These are phyloP conservation scores for Actinomortierella ambigua DNA, from an alignment of 371 early-diverging fungal species.

Conservation along the genomic window DNA sequence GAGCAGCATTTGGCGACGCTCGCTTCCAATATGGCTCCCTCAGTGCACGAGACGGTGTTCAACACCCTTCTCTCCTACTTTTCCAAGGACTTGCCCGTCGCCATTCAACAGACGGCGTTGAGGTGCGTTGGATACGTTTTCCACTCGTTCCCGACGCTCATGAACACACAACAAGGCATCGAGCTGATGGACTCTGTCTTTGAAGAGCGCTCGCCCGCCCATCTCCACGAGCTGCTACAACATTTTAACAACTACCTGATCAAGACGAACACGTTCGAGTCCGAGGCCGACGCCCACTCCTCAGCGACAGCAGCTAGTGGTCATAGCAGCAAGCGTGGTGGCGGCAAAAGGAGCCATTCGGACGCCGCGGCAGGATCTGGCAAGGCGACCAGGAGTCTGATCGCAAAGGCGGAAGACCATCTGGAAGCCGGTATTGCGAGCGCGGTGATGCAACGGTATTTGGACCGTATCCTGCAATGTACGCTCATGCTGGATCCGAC, in stretches of 20 bases:
- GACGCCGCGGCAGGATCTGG: neutral
- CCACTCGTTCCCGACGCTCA: slow-evolving; percentile 70
- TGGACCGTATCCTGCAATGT: slow-evolving; percentile 72
- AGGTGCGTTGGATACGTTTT: slow-evolving; percentile 73
- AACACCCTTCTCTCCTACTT: slow-evolving; percentile 7
- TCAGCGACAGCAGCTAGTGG: slow-evolving; percentile 51
- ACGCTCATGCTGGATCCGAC: slow-evolving; percentile 54
- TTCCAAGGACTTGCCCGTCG: slow-evolving; percentile 9
- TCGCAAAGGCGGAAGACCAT: slow-evolving; percentile 29
- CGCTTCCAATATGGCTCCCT: slow-evolving; percentile 15
- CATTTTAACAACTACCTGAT: slow-evolving; percentile 74
- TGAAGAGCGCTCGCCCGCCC: slow-evolving; percentile 46
- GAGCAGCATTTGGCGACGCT: slow-evolving; percentile 47
- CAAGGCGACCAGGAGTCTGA: slow-evolving; percentile 7
- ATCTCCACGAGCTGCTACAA: slow-evolving; percentile 71
- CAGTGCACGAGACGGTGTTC: slow-evolving; percentile 17
- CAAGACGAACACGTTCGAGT: slow-evolving; percentile 58
- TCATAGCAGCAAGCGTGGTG: slow-evolving; percentile 81
- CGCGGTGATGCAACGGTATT: slow-evolving; percentile 85
- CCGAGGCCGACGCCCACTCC: slow-evolving; percentile 44
- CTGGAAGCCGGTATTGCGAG: slow-evolving; percentile 60
- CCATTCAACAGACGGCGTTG: slow-evolving; percentile 46
- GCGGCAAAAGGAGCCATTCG: slow-evolving; percentile 8
- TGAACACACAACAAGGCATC: slow-evolving; percentile 61
- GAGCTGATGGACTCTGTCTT: slow-evolving; percentile 74